Conservation (phyloP, 352 stramenopile species). For the Globisporangium solare region DNA sequence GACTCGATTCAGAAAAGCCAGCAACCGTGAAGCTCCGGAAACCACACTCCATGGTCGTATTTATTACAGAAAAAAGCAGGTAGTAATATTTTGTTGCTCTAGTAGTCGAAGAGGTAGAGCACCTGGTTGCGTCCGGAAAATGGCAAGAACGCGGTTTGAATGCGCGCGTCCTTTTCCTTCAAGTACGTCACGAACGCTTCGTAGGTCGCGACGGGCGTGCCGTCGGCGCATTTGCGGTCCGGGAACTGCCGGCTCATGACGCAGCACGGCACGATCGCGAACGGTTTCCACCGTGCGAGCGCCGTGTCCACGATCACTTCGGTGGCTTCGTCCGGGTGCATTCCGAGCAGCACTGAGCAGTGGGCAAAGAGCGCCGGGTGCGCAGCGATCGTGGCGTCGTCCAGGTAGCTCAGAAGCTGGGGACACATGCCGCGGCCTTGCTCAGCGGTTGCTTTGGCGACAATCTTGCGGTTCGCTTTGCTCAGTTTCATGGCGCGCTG, state of each 20-base stretch:
- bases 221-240: conserved; percentile 46
- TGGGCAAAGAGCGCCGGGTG: conserved; percentile 62
- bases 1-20: conserved; percentile 33
- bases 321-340: conserved; percentile 95
- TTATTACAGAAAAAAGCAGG: too few relatives aligned
- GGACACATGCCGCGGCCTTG: conserved; percentile 30
- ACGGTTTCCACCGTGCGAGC: conserved; percentile 84
- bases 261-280: conserved; percentile 95
- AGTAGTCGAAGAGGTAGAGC: conserved; percentile 71
- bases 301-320: conserved; percentile 94
- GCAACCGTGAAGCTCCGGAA: conserved; percentile 9
- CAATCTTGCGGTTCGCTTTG: conserved; percentile 68
- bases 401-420: conserved; percentile 57
- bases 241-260: conserved; percentile 94
- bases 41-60: too few relatives aligned
- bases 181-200: conserved; percentile 81
- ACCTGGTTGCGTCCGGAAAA: conserved; percentile 86
- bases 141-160: conserved; percentile 61
- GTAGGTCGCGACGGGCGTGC: conserved; percentile 71
- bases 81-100: neutral
- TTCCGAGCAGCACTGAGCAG: conserved; percentile 88
- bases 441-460: conserved; percentile 27
- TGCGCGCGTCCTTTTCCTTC: conserved; percentile 63
- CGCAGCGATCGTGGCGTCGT: conserved; percentile 41
- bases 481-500: conserved; percentile 76